Conservation (phyloP, 306 rosid species). For the Astragalus membranaceus region DNA sequence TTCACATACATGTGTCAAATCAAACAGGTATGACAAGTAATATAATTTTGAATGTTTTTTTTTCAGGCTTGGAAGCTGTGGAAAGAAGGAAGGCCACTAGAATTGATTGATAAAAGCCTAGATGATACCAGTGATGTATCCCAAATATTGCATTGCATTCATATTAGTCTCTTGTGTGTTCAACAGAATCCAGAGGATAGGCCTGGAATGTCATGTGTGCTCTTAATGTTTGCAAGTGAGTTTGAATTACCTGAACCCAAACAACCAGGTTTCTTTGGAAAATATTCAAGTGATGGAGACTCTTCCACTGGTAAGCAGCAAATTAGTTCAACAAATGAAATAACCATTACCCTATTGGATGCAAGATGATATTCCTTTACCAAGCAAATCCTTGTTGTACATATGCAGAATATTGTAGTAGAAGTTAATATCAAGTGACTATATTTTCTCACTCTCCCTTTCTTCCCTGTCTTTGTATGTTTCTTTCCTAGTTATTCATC, state of each 20-base stretch:
- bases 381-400: background rate
- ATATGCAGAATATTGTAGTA: background rate
- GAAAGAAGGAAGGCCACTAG: constrained; percentile 44
- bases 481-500: background rate
- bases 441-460: background rate
- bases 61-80: constrained; percentile 60
- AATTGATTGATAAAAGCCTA: constrained; percentile 37
- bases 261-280: constrained; percentile 47
- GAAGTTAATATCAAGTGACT: constrained; percentile 4
- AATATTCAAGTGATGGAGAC: constrained; percentile 12
- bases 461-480: background rate
- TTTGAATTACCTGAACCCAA: constrained; percentile 41
- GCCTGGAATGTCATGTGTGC: constrained; percentile 36
- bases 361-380: constrained; percentile 32
- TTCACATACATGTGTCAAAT: too few relatives aligned
- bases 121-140: constrained; percentile 16
- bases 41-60: background rate
- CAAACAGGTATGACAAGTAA: background rate
- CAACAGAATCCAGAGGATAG: constrained; percentile 49
- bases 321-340: constrained; percentile 32
- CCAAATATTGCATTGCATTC: constrained; percentile 46
- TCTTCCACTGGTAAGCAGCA: constrained; percentile 30
- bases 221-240: constrained; percentile 47
- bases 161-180: constrained; percentile 58
- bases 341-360: constrained; percentile 33